These are phyloP conservation scores for Calonectria hawksworthii DNA, from an alignment of 2,329 filamentous ascomycete species.

Conservation along the genomic window DNA sequence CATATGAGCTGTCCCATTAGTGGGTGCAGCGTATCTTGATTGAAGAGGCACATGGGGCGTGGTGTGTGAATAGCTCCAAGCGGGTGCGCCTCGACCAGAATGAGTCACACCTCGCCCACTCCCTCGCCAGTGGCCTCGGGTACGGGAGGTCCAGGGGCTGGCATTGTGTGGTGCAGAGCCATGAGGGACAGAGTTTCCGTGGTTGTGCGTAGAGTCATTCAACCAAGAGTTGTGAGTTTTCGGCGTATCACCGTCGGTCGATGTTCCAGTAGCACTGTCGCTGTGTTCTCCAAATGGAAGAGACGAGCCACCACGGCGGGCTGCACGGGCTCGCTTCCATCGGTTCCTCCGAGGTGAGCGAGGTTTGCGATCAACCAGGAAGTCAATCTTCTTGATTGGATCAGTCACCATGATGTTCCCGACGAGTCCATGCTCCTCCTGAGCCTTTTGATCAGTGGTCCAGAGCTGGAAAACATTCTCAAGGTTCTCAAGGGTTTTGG, in stretches of 20 bases:
- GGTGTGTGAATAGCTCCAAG: background rate
- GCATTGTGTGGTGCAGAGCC: background rate
- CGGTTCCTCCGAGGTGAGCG: slow-evolving; percentile 41
- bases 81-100: background rate
- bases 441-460: slow-evolving; percentile 71
- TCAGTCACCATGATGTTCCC: slow-evolving; percentile 76
- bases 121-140: background rate
- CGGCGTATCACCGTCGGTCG: slow-evolving; percentile 30
- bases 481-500: slow-evolving; percentile 66
- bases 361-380: slow-evolving; percentile 68
- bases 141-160: background rate
- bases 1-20: background rate
- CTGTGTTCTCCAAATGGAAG: background rate
- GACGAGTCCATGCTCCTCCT: slow-evolving; percentile 68
- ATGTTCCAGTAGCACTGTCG: slow-evolving; percentile 3
- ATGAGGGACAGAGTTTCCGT: background rate
- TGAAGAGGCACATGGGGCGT: background rate
- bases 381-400: slow-evolving; percentile 76
- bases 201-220: slow-evolving; percentile 19
- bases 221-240: background rate
- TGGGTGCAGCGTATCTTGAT: background rate
- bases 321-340: slow-evolving; percentile 44
- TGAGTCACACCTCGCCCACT: background rate
- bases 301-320: slow-evolving; percentile 24
- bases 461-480: slow-evolving; percentile 79